Percentiles rank a stretch among this genome's conserved stretches.
These are phyloP conservation scores for Vigna trinervia DNA, from an alignment of 306 rosid species.

Conservation along the genomic window DNA sequence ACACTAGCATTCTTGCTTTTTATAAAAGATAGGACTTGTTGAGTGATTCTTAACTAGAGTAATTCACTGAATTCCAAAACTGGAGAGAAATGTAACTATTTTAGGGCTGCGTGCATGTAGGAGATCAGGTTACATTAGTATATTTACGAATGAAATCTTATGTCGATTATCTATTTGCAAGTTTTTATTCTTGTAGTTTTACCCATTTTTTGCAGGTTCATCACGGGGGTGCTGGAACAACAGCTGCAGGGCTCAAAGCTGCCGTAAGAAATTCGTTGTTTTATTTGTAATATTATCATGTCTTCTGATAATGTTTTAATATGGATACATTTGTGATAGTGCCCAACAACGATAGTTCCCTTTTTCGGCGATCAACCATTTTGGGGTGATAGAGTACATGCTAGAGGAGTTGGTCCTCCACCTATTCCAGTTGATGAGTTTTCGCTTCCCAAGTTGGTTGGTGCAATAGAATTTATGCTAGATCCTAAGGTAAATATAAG, in stretches of 20 bases:
- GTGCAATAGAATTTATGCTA: slow-evolving; percentile 80
- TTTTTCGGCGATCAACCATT: slow-evolving; percentile 99
- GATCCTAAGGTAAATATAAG: slow-evolving; percentile 75
- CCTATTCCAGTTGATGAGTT: slow-evolving; percentile 96
- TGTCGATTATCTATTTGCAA: slow-evolving; percentile 19
- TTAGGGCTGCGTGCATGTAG: no score
- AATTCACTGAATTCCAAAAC: no score
- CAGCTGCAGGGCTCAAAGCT: slow-evolving; percentile 98
- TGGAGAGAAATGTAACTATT: no score
- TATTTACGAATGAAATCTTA: neutral
- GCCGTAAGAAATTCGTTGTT: slow-evolving; percentile 65
- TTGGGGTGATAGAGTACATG: slow-evolving; percentile 98
- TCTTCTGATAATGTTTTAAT: slow-evolving; percentile 32
- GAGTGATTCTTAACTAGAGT: no score
- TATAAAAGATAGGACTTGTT: no score
- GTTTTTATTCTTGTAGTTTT: slow-evolving; percentile 38
- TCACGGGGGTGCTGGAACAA: slow-evolving; percentile 99
- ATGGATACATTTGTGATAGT: slow-evolving; percentile 52
- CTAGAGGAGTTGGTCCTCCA: slow-evolving; percentile 91
- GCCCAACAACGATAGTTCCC: slow-evolving; percentile 94
- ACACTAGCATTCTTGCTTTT: no score
- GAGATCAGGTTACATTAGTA: no score
- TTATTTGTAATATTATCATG: slow-evolving; percentile 15
- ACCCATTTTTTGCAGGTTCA: slow-evolving; percentile 69
- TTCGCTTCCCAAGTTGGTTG: slow-evolving; percentile 81